Evolutionary conservation across 371 early-diverging fungal genomes (phyloP), one percentile per base, ranked within the genome.

Genomic region (Rhizopus sp.): DNA sequence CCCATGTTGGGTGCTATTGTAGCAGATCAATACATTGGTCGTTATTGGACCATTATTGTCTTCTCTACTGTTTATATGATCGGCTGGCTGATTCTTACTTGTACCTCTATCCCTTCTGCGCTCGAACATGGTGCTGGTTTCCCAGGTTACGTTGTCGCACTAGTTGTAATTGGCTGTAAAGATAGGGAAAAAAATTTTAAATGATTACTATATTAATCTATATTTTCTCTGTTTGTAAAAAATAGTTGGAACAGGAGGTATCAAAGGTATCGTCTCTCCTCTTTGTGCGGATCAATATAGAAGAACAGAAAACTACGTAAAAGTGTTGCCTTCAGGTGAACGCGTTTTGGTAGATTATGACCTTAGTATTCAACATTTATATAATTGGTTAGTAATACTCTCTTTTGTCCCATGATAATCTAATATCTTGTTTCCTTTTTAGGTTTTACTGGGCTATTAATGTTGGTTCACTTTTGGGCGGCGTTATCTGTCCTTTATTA

Each of bases 181-280:
- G 42, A 9, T 33, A 7, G 5, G n/a, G 5, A 47, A 23, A 23
- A 37, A 37, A 9, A 16, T 35, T 35, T 7, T 3, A 7, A 12
- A 10, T 7, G 7, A 13, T 16, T n/a, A 39, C 9, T 16, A 10
- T 38, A 37, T 47, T 42, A 29, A 6, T 9, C 10, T 33, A 7
- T 38, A 3, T 48, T 16, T 54, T 56, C 34, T 46, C 41, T 35
- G 54, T 40, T 10, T 30, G n/a, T 16, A 74, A 80, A 57, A 88
- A 38, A 77, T 88, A 37, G 72, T 91, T 48, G 93, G 93, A 56
- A 92, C 94, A 4, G 96, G 96, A 42, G 93, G 94, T 54, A 94
- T 95, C 70, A 94, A 94, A 71, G 70, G 81, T 46, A 74, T 74
- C 55, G 74, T 74, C 4, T 60, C 74, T 23, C 64, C 74, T 39